These are phyloP conservation scores for Pisolithus microcarpus DNA, from an alignment of 768 basidiomycete species.

Conservation along the genomic window DNA sequence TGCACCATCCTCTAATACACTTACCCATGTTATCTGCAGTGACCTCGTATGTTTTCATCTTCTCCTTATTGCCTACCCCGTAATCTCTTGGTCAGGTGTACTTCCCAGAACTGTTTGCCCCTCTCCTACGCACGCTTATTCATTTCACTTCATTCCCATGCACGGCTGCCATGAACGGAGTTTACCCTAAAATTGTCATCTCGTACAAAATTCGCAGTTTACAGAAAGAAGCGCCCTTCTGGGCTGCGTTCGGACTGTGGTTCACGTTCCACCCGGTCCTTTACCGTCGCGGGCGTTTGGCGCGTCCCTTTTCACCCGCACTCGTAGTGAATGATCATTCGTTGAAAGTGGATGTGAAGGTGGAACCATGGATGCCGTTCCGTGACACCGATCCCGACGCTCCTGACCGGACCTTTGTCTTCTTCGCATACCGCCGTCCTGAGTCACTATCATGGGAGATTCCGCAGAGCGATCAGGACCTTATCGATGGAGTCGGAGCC, in stretches of 20 bases:
- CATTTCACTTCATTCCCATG: constrained; percentile 57
- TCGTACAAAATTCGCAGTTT: constrained; percentile 76
- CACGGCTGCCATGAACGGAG: constrained; percentile 4
- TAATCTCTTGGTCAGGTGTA: constrained; percentile 51
- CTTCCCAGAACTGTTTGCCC: constrained; percentile 75
- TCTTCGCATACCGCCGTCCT: constrained; percentile 49
- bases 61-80: background rate
- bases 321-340: background rate
- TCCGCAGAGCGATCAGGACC: constrained; percentile 44
- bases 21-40: constrained; percentile 74
- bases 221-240: constrained; percentile 66
- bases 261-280: constrained; percentile 58
- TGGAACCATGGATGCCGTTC: constrained; percentile 34
- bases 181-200: constrained; percentile 41
- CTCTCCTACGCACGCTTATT: constrained; percentile 67
- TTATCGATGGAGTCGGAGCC: constrained; percentile 54
- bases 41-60: constrained; percentile 57
- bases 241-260: constrained; percentile 77
- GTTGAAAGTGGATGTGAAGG: background rate
- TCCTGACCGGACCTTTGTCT: constrained; percentile 46
- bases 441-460: constrained; percentile 54
- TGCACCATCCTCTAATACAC: background rate
- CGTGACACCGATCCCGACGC: constrained; percentile 28
- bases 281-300: constrained; percentile 14
- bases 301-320: background rate